A percentile compares a stretch with the other conserved stretches of the same genome.
These are phyloP conservation scores for Cadophora sp. DNA, from an alignment of 2,329 filamentous ascomycete species.

Conservation along the genomic window DNA sequence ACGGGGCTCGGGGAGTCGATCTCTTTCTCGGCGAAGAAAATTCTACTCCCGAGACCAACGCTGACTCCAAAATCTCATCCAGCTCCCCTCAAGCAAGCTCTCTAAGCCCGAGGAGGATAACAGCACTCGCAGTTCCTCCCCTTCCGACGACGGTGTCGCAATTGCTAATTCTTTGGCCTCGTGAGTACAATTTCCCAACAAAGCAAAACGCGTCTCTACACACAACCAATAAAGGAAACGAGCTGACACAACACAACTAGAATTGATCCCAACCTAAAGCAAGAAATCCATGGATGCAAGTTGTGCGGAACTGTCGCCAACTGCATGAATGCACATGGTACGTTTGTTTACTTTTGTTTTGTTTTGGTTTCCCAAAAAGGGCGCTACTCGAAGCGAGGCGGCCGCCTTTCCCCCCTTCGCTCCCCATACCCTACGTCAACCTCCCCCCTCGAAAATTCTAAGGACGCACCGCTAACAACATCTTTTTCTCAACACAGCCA, in stretches of 20 bases:
- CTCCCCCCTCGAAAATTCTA: background rate
- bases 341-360: constrained; percentile 11
- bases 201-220: background rate
- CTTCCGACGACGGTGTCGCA: background rate
- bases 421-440: background rate
- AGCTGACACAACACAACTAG: background rate
- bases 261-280: background rate
- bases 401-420: background rate
- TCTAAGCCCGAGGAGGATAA: background rate
- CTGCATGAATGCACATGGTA: background rate
- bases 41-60: background rate
- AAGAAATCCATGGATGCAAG: background rate
- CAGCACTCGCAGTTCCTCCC: background rate
- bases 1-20: background rate
- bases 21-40: background rate
- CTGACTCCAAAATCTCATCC: background rate
- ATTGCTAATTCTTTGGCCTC: background rate
- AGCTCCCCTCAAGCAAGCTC: background rate
- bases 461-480: background rate
- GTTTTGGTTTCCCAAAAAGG: background rate
- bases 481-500: background rate
- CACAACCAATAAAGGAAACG: background rate
- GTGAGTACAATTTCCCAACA: background rate
- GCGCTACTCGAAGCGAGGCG: constrained; percentile 15
- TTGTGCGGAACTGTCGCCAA: constrained; percentile 7